A percentile compares a stretch with the other conserved stretches of the same genome.
Conservation (phyloP, 257 asterid species). For the Pogostemon cablin region DNA sequence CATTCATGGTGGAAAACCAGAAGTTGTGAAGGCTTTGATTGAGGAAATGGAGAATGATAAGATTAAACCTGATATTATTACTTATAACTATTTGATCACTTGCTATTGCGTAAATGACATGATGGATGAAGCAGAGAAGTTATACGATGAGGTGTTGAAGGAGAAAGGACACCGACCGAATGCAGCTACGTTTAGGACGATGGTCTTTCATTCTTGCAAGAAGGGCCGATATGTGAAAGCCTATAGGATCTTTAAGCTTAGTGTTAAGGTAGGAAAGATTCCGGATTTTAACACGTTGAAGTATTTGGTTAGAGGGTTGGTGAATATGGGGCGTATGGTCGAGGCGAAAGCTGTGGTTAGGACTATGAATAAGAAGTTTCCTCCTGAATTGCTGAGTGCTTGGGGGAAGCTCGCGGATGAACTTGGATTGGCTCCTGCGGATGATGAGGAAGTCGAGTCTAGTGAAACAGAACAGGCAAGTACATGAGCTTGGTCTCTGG, state of each 20-base stretch:
- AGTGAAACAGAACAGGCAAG: conserved; percentile 28
- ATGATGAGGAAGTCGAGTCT: conserved; percentile 30
- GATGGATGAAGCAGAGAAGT: conserved; percentile 76
- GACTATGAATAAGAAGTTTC: conserved; percentile 66
- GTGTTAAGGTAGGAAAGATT: conserved; percentile 63
- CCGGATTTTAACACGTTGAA: conserved; percentile 75
- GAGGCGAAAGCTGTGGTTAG: conserved; percentile 65
- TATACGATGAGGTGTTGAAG: conserved; percentile 52
- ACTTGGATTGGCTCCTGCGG: conserved; percentile 53
- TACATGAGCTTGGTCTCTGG: conserved; percentile 32
- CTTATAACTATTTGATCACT: conserved; percentile 72
- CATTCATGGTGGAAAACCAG: conserved; percentile 48
- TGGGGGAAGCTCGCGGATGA: conserved; percentile 63
- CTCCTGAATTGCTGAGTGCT: conserved; percentile 60
- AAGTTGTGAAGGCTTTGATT: conserved; percentile 54
- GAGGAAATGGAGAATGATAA: conserved; percentile 65
- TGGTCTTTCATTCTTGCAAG: conserved; percentile 62
- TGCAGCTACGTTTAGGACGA: conserved; percentile 65
- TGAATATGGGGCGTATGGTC: conserved; percentile 39
- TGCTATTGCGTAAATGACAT: conserved; percentile 57
- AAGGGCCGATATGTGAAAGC: conserved; percentile 57
- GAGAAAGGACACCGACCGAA: conserved; percentile 59
- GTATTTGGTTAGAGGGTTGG: conserved; percentile 68
- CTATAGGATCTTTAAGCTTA: conserved; percentile 64
- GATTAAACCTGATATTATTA: conserved; percentile 61